Evolutionary conservation across 2,329 filamentous ascomycete genomes (phyloP).

Genomic region (Arthroderma sp.): DNA sequence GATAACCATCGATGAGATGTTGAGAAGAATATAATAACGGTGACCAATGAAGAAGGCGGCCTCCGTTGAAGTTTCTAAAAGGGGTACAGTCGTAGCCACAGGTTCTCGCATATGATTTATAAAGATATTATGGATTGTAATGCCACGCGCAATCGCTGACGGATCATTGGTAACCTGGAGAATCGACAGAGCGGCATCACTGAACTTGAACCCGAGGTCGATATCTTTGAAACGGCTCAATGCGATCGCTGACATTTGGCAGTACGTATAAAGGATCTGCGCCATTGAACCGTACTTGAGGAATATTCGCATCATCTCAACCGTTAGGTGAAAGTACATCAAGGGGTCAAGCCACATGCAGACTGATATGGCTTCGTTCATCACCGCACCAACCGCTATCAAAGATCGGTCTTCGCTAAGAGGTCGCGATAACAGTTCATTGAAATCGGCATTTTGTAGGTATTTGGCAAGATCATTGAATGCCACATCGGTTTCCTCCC

Average conservation of each 20-base stretch:
- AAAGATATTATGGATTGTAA: constrained; percentile 48
- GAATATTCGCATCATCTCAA: constrained; percentile 47
- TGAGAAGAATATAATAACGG: constrained; percentile 45
- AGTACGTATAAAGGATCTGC: constrained; percentile 47
- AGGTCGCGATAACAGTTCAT: constrained; percentile 28
- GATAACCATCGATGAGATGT: constrained; percentile 47
- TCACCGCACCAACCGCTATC: constrained; percentile 41
- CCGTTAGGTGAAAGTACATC: constrained; percentile 47
- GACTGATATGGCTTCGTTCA: constrained; percentile 46
- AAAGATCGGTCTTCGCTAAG: constrained; percentile 33
- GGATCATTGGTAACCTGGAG: constrained; percentile 41
- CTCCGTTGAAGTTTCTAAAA: constrained; percentile 45
- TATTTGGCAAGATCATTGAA: constrained; percentile 53
- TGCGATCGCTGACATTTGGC: constrained; percentile 46
- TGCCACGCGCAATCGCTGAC: constrained; percentile 45
- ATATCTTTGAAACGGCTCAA: constrained; percentile 48
- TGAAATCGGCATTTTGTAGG: constrained; percentile 47
- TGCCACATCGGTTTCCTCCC: constrained; percentile 63
- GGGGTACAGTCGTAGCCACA: constrained; percentile 40
- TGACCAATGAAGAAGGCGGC: constrained; percentile 47
- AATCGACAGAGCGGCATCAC: constrained; percentile 41
- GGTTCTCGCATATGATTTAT: constrained; percentile 49
- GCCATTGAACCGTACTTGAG: constrained; percentile 44
- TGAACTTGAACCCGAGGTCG: constrained; percentile 43
- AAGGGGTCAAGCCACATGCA: constrained; percentile 50